Base-by-base conservation (phyloP, 164 flowering plant genomes). In the Vitis amurensis region DNA sequence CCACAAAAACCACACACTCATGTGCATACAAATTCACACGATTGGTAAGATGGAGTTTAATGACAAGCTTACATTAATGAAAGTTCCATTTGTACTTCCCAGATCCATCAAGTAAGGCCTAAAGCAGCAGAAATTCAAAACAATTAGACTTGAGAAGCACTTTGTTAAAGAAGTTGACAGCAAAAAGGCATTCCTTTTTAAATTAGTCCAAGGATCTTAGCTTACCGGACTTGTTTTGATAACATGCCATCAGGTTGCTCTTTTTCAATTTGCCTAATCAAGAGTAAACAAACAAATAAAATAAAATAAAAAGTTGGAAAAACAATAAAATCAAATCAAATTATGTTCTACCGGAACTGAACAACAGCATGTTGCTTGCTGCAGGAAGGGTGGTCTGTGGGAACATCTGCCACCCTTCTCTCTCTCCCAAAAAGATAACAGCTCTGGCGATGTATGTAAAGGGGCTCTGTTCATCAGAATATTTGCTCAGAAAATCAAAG, bases 301-400 rank as follows among this genome's bases (percentile, higher is more conserved):
- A 49, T 52, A 37, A 61, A 56, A 49, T 47, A 66, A 17, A 11
- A 30, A 62, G 57, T 50, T 53, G 15, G 30, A 70, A 68, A 64
- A 66, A 68, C 31, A 3, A 63, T 4, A 23, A 68, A 47, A 55
- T 16, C n/a, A 58, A 68, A 66, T 31, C 23, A n/a, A 51, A 70
- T 9, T 58, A 58, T 59, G 60, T 50, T 50, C 16, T 82, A 89
- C 98, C 98, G 76, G 74, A 76, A 93, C 74, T 93, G 98, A 66
- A 95, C 86, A 65, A 95, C 97, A 64, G 97, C 95, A 86, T 92
- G 97, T 72, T 92, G 98, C 80, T 95, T 95, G 97, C 99, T 93
- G 78, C 99, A 95, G 11, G 98, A 93, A n/a, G 99, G 99, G 64
- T 93, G 98, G 70, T 95, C 99, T 19, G 98, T 93, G 16, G 99